Evolutionary conservation across 2,329 filamentous ascomycete genomes (phyloP).

Genomic region (Pseudophaeomoniella oleicola): DNA sequence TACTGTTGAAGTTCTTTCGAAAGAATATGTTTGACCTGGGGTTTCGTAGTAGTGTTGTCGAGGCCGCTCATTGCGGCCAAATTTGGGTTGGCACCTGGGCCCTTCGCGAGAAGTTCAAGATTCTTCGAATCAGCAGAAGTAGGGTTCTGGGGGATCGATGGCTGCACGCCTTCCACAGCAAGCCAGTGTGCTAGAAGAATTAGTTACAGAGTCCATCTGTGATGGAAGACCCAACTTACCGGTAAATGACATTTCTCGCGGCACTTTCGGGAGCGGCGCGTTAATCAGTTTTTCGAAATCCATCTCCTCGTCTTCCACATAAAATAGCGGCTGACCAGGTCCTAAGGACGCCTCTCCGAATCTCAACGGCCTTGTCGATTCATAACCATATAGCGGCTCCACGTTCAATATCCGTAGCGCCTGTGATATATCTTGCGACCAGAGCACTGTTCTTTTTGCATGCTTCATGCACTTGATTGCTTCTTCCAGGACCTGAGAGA

Average conservation of each 20-base stretch:
- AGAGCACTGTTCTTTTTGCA: slow-evolving; percentile 69
- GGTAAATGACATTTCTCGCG: slow-evolving; percentile 81
- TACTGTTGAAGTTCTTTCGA: slow-evolving; percentile 93
- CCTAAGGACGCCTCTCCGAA: slow-evolving; percentile 92
- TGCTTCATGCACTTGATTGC: slow-evolving; percentile 94
- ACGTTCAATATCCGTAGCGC: slow-evolving; percentile 78
- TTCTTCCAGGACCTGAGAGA: slow-evolving; percentile 87
- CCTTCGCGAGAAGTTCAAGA: slow-evolving; percentile 79
- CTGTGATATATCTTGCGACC: slow-evolving; percentile 76
- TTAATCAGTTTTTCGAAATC: slow-evolving; percentile 99
- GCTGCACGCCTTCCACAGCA: slow-evolving; percentile 92
- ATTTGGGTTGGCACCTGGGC: slow-evolving; percentile 71
- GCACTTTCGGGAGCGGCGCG: slow-evolving; percentile 84
- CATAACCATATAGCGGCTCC: slow-evolving; percentile 92
- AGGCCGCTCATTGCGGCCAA: slow-evolving; percentile 70
- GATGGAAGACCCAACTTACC: slow-evolving; percentile 36
- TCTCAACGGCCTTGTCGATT: slow-evolving; percentile 72
- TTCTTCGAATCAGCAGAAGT: slow-evolving; percentile 69
- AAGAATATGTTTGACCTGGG: slow-evolving; percentile 86
- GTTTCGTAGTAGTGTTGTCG: slow-evolving; percentile 72
- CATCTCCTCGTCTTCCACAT: slow-evolving; percentile 95
- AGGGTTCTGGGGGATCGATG: slow-evolving; percentile 90
- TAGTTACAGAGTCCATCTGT: slow-evolving; percentile 2
- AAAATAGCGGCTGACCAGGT: slow-evolving; percentile 86
- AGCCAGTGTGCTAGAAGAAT: slow-evolving; percentile 70